Evolutionary conservation across 768 basidiomycete species (phyloP).

Genomic region (Leccinum incarnatum): DNA sequence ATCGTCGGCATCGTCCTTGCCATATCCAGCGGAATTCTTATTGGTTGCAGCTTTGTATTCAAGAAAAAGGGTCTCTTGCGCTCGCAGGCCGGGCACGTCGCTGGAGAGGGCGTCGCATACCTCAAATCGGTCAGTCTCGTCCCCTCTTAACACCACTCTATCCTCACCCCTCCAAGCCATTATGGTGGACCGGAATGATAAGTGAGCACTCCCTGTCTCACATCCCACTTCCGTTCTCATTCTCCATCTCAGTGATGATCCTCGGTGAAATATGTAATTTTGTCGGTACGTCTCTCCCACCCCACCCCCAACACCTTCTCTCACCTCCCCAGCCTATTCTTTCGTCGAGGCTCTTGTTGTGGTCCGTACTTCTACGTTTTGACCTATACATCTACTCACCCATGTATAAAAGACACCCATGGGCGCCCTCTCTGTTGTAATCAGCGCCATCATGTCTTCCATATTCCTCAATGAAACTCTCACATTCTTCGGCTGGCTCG

Average conservation of each 20-base stretch:
- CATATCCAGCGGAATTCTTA: slow-evolving; percentile 77
- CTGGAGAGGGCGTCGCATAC: slow-evolving; percentile 90
- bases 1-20: slow-evolving; percentile 78
- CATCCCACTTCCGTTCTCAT: not conserved
- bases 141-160: slow-evolving; percentile 4
- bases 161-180: slow-evolving; percentile 39
- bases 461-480: slow-evolving; percentile 91
- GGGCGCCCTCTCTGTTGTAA: slow-evolving; percentile 93
- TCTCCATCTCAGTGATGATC: slow-evolving; percentile 71
- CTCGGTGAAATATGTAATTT: slow-evolving; percentile 86
- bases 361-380: slow-evolving; percentile 41
- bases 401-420: slow-evolving; percentile 68
- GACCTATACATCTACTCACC: slow-evolving; percentile 5
- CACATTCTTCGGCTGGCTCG: slow-evolving; percentile 96
- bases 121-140: slow-evolving; percentile 76
- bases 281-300: slow-evolving; percentile 52
- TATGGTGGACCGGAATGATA: slow-evolving; percentile 96
- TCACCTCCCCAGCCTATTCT: slow-evolving; percentile 59
- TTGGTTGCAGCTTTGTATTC: slow-evolving; percentile 92
- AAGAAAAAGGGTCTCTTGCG: slow-evolving; percentile 93
- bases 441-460: slow-evolving; percentile 90
- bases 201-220: slow-evolving; percentile 37
- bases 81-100: slow-evolving; percentile 74
- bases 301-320: slow-evolving; percentile 1
- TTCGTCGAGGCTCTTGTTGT: slow-evolving; percentile 93